Base-by-base conservation (phyloP, 2,329 filamentous ascomycete species). In the Sclerotinia borealis region DNA sequence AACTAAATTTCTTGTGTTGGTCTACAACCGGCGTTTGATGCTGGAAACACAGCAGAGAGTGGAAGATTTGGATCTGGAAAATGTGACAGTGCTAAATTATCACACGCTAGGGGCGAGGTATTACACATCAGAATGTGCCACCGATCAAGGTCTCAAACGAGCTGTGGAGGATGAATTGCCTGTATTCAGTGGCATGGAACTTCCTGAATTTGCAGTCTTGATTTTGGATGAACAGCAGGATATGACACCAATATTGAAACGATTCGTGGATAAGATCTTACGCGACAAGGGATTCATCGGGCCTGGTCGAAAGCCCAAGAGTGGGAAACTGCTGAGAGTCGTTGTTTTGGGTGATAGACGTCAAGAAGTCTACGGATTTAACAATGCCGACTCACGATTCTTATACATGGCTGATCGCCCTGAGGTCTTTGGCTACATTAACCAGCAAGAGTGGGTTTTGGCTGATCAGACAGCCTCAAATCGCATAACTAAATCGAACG, bases 131-230 rank as follows among this genome's bases (percentile, higher is more conserved):
- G 59, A 61, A 52, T 61, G 45, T 52, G 36, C 47, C 10, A 61
- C 59, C 22, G 59, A 61, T 43, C 59, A 61, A 43, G 59, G 59
- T 31, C 59, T 61, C 36, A 61, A 61, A 47, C 59, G 59, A 41
- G 47, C 27, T 52, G 59, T 61, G 2, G 45, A 61, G 17, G 15
- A 52, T 61, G 47, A 52, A 9, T 43, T 61, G 47, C 15, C n/a
- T 43, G 37, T 61, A 9, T 2, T 61, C 15, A 17, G 43, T 7
- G 48, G 37, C 7, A 52, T 52, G 59, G 13, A 52, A 61, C 59
- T 61, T 52, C 59, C 59, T 19, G 59, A 52, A 9, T 61, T 61
- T 31, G 52, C 59, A 2, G 27, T 61, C 36, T 43, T 61, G 48
- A 39, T 61, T 27, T 29, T 61, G 48, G 59, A 61, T 36, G 59